Evolutionary conservation across 495 filamentous ascomycete genomes (phyloP).

Genomic region (Schizothecium vesticola): DNA sequence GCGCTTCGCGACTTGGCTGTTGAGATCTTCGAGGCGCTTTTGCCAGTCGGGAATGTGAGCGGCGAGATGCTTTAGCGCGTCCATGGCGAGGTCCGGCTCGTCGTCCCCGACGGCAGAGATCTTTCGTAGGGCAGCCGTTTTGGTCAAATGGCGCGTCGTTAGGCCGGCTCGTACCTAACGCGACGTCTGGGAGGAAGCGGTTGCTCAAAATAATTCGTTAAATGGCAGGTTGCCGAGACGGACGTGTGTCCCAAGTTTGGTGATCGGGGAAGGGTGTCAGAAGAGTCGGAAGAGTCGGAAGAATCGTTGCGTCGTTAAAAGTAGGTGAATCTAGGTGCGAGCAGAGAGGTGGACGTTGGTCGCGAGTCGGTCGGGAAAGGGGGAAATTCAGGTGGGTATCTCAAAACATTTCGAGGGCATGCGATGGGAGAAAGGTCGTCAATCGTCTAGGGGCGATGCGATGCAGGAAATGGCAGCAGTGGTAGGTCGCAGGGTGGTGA

Average conservation of each 20-base stretch:
- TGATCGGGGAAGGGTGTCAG: background rate
- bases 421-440: background rate
- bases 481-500: background rate
- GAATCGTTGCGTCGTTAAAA: background rate
- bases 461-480: background rate
- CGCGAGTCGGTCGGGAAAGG: background rate
- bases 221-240: background rate
- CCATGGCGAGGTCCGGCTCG: conserved; percentile 45
- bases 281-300: background rate
- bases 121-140: conserved; percentile 19
- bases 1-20: conserved; percentile 60
- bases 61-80: conserved; percentile 59
- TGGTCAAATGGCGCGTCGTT: conserved; percentile 19
- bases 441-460: background rate
- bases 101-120: conserved; percentile 16
- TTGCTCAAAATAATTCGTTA: background rate
- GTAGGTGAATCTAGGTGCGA: background rate
- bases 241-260: background rate
- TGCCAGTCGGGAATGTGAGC: conserved; percentile 65
- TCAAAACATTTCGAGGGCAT: background rate
- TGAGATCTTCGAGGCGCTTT: conserved; percentile 61
- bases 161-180: conserved; percentile 26
- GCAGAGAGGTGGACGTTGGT: background rate
- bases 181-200: conserved; percentile 7
- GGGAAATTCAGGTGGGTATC: background rate